phyloP scores from a whole-genome alignment of 2,329 filamentous ascomycete genomes.

The Exutisphaerella laricina region DNA sequence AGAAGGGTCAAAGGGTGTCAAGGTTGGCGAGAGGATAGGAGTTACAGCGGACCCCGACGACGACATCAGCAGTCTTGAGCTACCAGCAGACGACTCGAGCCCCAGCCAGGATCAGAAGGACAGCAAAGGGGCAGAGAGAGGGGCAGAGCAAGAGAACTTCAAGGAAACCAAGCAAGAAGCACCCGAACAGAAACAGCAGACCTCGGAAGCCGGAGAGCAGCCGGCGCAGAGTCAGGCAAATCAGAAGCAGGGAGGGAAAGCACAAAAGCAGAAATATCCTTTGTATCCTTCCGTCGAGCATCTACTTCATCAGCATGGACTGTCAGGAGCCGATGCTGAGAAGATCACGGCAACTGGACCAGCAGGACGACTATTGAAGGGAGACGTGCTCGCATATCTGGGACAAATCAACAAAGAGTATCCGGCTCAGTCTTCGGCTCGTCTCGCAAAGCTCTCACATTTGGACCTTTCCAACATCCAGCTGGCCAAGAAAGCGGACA shows the following conservation, averaged over 20 bases:
- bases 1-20: constrained; percentile 69
- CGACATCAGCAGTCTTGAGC: constrained; percentile 66
- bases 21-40: constrained; percentile 75
- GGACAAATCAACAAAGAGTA: constrained; percentile 69
- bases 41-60: constrained; percentile 78
- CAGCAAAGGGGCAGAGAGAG: constrained; percentile 9
- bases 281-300: constrained; percentile 78
- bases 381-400: constrained; percentile 86
- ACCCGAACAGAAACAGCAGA: constrained; percentile 9
- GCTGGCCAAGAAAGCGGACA: constrained; percentile 47
- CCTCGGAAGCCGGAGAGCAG: constrained; percentile 7
- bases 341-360: constrained; percentile 86
- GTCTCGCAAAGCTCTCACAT: constrained; percentile 69
- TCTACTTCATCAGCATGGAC: constrained; percentile 70
- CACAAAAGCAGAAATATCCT: constrained; percentile 63
- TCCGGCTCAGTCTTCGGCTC: constrained; percentile 63
- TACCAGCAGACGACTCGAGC: constrained; percentile 61
- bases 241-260: constrained; percentile 37
- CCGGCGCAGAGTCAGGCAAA: not conserved
- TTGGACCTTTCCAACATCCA: constrained; percentile 96
- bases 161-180: constrained; percentile 11
- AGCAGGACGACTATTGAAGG: constrained; percentile 83
- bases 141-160: constrained; percentile 10
- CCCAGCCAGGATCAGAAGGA: constrained; percentile 13
- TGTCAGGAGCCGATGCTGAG: constrained; percentile 68